These are phyloP conservation scores for Penicillium manginii DNA, from an alignment of 495 filamentous ascomycete genomes.

Conservation along the genomic window DNA sequence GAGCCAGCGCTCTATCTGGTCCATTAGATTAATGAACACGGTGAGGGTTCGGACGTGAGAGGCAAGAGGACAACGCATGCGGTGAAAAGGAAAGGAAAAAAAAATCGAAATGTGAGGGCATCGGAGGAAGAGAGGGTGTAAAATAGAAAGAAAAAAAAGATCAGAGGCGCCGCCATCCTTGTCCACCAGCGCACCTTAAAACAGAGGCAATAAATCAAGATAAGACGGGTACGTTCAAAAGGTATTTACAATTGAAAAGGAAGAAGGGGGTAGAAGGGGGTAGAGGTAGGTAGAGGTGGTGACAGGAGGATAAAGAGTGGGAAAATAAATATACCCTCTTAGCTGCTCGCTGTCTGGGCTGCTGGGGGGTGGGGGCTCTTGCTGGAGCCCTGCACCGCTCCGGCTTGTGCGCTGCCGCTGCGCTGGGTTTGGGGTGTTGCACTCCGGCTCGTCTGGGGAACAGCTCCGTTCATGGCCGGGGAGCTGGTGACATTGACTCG, in stretches of 20 bases:
- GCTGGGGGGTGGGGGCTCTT: conserved; percentile 51
- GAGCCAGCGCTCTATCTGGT: conserved; percentile 28
- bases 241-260: conserved; percentile 45
- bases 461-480: conserved; percentile 45
- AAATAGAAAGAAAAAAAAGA: conserved; percentile 16
- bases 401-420: conserved; percentile 47
- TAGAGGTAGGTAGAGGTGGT: background rate
- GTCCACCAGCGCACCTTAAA: conserved; percentile 19
- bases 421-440: conserved; percentile 56
- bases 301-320: background rate
- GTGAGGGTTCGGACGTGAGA: conserved; percentile 16
- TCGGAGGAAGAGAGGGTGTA: conserved; percentile 13
- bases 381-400: conserved; percentile 39
- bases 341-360: conserved; percentile 45
- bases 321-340: conserved; percentile 7
- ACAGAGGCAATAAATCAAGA: conserved; percentile 28
- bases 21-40: conserved; percentile 27
- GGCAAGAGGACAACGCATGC: conserved; percentile 17
- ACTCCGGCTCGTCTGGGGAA: conserved; percentile 47
- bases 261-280: conserved; percentile 11
- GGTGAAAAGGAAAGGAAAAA: conserved; percentile 11
- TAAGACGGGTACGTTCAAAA: conserved; percentile 27
- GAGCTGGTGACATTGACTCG: conserved; percentile 44
- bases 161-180: conserved; percentile 26
- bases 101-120: conserved; percentile 12